Conservation (phyloP, 208 protist species). For the Leishmania tarentolae region DNA sequence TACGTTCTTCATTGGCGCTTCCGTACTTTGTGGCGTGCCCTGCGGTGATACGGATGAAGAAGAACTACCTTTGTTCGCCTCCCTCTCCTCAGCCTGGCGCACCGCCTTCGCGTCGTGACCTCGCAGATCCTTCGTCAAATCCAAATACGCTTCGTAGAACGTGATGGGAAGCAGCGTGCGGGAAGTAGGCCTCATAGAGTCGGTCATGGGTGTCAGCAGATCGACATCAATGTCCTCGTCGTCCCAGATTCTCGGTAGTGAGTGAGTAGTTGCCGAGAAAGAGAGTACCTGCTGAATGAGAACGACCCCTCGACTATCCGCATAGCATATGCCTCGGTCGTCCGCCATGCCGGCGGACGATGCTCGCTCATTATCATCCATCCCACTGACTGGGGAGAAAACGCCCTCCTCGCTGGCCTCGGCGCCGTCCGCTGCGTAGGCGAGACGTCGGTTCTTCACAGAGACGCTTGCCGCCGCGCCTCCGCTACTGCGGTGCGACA, state of each 20-base stretch:
- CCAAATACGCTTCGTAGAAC: constrained; percentile 23
- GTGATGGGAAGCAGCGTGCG: constrained; percentile 10
- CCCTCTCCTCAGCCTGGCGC: too few species aligned
- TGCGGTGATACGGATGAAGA: neutral
- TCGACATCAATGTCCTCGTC: constrained; percentile 33
- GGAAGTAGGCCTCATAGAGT: neutral
- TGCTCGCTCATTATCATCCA: neutral
- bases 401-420: constrained; percentile 4
- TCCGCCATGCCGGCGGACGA: neutral
- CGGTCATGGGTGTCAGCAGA: constrained; percentile 11
- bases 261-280: constrained; percentile 13
- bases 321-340: neutral
- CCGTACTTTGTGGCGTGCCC: neutral
- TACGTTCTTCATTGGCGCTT: neutral
- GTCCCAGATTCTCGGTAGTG: constrained; percentile 14
- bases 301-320: neutral
- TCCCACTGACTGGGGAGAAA: constrained; percentile 18
- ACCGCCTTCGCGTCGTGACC: too few species aligned
- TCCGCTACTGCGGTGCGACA: too few species aligned
- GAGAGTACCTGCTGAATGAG: constrained; percentile 14
- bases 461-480: neutral
- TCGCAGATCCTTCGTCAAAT: constrained; percentile 11
- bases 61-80: neutral
- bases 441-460: neutral
- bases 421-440: neutral